A percentile compares a stretch with the other conserved stretches of the same genome.
Conservation (phyloP, 1,284 basidiomycete genomes). For the Naganishia liquefaciens region DNA sequence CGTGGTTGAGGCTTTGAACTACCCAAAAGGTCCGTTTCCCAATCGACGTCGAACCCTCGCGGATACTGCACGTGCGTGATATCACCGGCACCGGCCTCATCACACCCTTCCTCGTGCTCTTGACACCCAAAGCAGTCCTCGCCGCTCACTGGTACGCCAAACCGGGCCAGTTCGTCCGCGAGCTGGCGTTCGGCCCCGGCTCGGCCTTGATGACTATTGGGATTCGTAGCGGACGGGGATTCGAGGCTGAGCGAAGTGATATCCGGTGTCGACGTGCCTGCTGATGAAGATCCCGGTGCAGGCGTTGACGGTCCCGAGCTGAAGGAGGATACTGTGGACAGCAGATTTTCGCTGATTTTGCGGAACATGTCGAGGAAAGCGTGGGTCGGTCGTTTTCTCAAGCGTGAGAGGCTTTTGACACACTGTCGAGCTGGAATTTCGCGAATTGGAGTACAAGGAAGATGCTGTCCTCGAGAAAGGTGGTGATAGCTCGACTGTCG, state of each 20-base stretch:
- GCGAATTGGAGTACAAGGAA: too few relatives aligned
- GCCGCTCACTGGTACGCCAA: conserved; percentile 66
- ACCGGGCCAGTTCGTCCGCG: conserved; percentile 53
- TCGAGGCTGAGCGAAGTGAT: conserved; percentile 10
- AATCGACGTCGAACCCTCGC: conserved; percentile 69
- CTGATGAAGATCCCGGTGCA: background rate
- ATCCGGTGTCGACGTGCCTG: conserved; percentile 18
- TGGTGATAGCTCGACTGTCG: too few relatives aligned
- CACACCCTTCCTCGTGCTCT: conserved; percentile 74
- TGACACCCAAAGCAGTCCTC: conserved; percentile 73
- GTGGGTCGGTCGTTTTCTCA: background rate
- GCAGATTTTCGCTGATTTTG: conserved; percentile 44
- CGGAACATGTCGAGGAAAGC: conserved; percentile 39
- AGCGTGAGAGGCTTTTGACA: background rate
- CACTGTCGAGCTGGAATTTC: too few relatives aligned
- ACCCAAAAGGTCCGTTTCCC: conserved; percentile 75
- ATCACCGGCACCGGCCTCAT: conserved; percentile 37
- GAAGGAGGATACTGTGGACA: conserved; percentile 35
- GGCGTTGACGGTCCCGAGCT: conserved; percentile 21
- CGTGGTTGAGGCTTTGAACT: conserved; percentile 76
- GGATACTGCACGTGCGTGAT: conserved; percentile 57
- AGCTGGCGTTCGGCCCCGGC: conserved; percentile 43
- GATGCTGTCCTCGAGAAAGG: too few relatives aligned
- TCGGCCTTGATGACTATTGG: conserved; percentile 37
- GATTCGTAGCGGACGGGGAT: conserved; percentile 13